Conservation (phyloP, 208 protist species). For the Lotmaria passim region DNA sequence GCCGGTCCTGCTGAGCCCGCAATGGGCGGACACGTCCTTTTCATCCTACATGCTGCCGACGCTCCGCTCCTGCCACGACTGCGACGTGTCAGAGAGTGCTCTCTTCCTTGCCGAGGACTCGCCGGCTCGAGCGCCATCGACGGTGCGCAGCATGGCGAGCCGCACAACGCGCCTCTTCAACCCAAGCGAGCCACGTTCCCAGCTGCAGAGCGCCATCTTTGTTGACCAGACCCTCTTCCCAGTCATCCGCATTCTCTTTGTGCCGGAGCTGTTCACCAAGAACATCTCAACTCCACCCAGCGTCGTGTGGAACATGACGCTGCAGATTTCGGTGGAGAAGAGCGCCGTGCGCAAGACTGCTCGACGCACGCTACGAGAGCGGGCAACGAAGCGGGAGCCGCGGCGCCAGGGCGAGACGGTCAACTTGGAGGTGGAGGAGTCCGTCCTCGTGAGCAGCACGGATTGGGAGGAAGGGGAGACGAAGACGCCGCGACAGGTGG, state of each 20-base stretch:
- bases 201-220: constrained; percentile 21
- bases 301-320: constrained; percentile 27
- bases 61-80: constrained; percentile 4
- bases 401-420: constrained; percentile 10
- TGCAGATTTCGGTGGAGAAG: constrained; percentile 25
- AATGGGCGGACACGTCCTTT: constrained; percentile 2
- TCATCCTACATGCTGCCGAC: neutral
- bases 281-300: neutral
- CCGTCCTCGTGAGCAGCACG: constrained; percentile 13
- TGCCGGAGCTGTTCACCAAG: constrained; percentile 30
- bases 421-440: constrained; percentile 26
- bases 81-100: constrained; percentile 4
- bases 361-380: neutral
- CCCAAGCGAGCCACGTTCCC: constrained; percentile 23
- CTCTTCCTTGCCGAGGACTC: constrained; percentile 9
- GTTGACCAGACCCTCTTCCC: constrained; percentile 30
- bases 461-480: constrained; percentile 6
- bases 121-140: constrained; percentile 3
- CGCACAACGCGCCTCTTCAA: constrained; percentile 9
- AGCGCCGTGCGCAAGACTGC: constrained; percentile 3
- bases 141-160: constrained; percentile 11
- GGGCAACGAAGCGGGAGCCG: constrained; percentile 10
- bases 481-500: constrained; percentile 6
- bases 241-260: constrained; percentile 29
- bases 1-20: constrained; percentile 5